Percentiles rank a stretch among this genome's conserved stretches.
Conservation (phyloP, 306 rosid genomes). For the Medicago arabica region DNA sequence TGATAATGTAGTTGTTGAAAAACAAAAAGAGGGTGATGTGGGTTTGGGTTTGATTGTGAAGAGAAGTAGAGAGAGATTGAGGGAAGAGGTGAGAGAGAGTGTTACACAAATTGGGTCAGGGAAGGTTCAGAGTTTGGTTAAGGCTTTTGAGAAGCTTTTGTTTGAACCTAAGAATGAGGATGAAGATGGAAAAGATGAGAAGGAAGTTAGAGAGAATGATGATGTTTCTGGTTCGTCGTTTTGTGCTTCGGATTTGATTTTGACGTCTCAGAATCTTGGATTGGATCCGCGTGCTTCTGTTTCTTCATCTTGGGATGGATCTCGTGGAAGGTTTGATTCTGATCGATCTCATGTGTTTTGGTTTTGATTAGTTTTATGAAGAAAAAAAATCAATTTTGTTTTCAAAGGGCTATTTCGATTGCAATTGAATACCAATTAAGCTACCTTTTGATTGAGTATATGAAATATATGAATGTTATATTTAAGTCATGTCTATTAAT, state of each 20-base stretch:
- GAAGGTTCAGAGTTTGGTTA: constrained; percentile 74
- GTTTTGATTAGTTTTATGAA: not conserved
- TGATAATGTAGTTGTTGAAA: constrained; percentile 58
- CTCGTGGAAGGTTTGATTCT: constrained; percentile 59
- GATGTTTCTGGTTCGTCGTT: constrained; percentile 58
- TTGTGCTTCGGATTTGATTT: constrained; percentile 54
- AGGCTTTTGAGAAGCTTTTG: constrained; percentile 85
- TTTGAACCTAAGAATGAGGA: constrained; percentile 55
- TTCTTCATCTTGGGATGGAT: constrained; percentile 81
- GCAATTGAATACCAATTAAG: not conserved
- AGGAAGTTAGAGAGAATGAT: constrained; percentile 35
- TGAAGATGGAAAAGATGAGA: constrained; percentile 39
- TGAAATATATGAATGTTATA: too few species aligned
- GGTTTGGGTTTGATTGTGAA: constrained; percentile 46
- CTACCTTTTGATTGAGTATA: too few species aligned
- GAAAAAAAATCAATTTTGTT: not conserved
- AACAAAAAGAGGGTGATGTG: constrained; percentile 38
- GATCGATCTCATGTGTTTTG: not conserved
- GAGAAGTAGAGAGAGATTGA: constrained; percentile 69
- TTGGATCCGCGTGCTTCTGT: constrained; percentile 59
- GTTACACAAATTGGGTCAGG: constrained; percentile 71
- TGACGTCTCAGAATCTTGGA: constrained; percentile 77
- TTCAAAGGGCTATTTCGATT: not conserved
- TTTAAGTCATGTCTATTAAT: not conserved
- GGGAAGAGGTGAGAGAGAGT: constrained; percentile 68